Evolutionary conservation across 768 basidiomycete genomes (phyloP), one percentile per base, ranked within the genome.

Genomic region (Mycena metata): DNA sequence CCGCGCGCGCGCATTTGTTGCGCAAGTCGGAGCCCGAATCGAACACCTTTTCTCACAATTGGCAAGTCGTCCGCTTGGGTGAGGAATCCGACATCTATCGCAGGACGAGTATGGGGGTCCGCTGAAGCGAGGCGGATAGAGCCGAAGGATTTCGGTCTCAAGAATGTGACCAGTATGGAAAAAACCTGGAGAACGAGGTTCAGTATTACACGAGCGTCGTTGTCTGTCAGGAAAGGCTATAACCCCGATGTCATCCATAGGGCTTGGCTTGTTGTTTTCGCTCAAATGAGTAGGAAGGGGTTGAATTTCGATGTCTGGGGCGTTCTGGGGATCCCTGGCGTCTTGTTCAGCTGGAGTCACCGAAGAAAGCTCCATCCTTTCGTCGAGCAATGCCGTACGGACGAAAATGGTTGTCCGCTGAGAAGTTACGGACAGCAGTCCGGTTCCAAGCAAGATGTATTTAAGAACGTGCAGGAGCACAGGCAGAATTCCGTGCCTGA

Each of bases 71-170:
- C 74, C 1, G 69, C 58, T 35, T 76, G 41, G 3, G 73, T 71
- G 43, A 82, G 73, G 55, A 69, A 78, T 0, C 68, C 74, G 5
- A 79, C 76, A 54, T 83, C 80, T 70, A 75, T 73, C 0, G 60
- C 47, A 2, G 81, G 82, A 11, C 65, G 64, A 9, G 67, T 76
- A 23, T 62, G 72, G 1, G 83, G 76, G 57, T 81, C 73, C 13
- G 67, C 41, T 0, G 82, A 82, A 3, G 60, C 42, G 13, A 79
- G 72, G 3, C 71, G 73, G 0, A 78, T 70, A 12, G 63, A 55
- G 5, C 77, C 75, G 16, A 23, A 42, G 8, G 66, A 70, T 59
- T 66, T 64, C 21, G 77, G 80, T 46, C 76, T 66, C 21, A 77
- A 64, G 23, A 72, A 46, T 11, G 61, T 51, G 17, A 7, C 4